phyloP scores from a whole-genome alignment of 371 early-diverging fungal genomes.

The Saksenaea oblongispora region DNA sequence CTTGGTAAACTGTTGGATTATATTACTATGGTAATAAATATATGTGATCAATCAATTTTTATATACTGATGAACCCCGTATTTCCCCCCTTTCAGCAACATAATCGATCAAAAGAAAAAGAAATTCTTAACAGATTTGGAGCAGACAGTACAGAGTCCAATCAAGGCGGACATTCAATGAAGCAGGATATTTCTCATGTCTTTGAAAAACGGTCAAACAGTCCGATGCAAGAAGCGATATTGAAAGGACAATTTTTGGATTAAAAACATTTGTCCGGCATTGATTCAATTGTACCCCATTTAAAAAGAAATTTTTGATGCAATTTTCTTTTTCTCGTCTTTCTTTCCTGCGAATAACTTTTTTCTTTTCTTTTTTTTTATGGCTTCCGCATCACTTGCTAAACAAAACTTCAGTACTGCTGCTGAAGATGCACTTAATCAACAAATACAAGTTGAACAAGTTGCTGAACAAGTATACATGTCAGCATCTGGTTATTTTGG shows the following conservation, averaged over 20 bases:
- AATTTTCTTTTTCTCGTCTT: background rate
- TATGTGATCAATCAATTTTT: background rate
- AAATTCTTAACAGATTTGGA: background rate
- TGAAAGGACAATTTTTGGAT: slow-evolving; percentile 1
- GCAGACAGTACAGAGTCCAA: background rate
- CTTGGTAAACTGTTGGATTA: slow-evolving; percentile 16
- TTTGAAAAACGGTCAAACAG: slow-evolving; percentile 5
- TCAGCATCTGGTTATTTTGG: slow-evolving; percentile 56
- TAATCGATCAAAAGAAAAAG: slow-evolving; percentile 12
- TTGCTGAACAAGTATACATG: slow-evolving; percentile 55
- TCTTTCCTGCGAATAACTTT: background rate
- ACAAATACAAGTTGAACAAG: slow-evolving; percentile 55
- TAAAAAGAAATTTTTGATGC: background rate
- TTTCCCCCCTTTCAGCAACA: slow-evolving; percentile 6
- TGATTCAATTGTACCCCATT: background rate
- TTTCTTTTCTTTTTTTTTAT: slow-evolving; percentile 2
- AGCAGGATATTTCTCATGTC: background rate
- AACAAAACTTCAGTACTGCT: slow-evolving; percentile 60
- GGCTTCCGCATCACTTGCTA: slow-evolving; percentile 38
- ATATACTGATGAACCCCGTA: background rate
- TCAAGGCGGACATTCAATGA: background rate
- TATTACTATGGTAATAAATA: slow-evolving; percentile 16
- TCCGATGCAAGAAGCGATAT: slow-evolving; percentile 1
- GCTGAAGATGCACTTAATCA: slow-evolving; percentile 60
- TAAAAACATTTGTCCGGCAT: background rate